Percentiles rank a stretch among this genome's conserved stretches.
These are phyloP conservation scores for Candida broadrunensis DNA, from an alignment of 805 yeast genomes.

Conservation along the genomic window DNA sequence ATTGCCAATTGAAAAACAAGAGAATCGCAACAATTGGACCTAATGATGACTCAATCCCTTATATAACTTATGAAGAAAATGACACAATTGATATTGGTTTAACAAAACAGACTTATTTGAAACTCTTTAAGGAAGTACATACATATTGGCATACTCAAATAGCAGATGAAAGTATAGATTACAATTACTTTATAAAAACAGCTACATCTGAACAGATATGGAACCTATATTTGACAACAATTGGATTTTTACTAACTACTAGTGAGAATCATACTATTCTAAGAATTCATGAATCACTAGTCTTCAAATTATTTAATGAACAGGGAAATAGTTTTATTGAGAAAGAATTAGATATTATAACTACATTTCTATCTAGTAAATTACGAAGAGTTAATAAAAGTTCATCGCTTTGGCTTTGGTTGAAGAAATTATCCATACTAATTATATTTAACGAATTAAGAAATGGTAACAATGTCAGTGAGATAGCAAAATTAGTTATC, in stretches of 20 bases:
- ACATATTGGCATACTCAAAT: conserved; percentile 18
- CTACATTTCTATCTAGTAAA: conserved; percentile 26
- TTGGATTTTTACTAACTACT: conserved; percentile 35
- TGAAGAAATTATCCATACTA: conserved; percentile 21
- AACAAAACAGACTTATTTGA: conserved; percentile 24
- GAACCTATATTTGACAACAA: conserved; percentile 24
- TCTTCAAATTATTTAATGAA: conserved; percentile 8
- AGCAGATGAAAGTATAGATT: background rate
- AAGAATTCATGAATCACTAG: conserved; percentile 23
- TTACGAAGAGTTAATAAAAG: conserved; percentile 37
- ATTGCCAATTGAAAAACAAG: conserved; percentile 1
- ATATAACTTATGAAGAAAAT: conserved; percentile 5
- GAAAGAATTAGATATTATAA: conserved; percentile 27
- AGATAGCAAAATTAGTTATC: background rate
- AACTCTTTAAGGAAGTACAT: conserved; percentile 31
- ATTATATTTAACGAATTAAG: conserved; percentile 8
- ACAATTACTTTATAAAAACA: background rate
- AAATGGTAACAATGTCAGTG: background rate
- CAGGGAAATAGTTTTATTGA: conserved; percentile 8
- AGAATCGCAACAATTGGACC: conserved; percentile 5
- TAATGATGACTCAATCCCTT: background rate
- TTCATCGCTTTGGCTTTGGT: conserved; percentile 33
- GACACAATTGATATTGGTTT: conserved; percentile 29
- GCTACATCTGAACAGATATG: conserved; percentile 4
- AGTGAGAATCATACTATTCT: conserved; percentile 36